Conservation (phyloP, 495 filamentous ascomycete species). For the Penicillium waksmanii region DNA sequence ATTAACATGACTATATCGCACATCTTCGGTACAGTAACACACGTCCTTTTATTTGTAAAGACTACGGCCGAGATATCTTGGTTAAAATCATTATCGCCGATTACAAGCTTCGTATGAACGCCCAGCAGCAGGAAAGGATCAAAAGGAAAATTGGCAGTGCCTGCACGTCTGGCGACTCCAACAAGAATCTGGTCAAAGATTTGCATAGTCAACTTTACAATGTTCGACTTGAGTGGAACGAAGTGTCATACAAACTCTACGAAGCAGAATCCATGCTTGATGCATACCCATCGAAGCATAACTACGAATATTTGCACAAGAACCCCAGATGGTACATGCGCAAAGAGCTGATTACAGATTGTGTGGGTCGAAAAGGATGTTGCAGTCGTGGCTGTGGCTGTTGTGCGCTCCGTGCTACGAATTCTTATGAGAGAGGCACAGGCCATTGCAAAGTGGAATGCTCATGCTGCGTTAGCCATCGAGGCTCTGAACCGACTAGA, state of each 20-base stretch:
- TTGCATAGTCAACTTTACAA: neutral
- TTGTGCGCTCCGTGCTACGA: neutral
- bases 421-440: neutral
- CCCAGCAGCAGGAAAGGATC: neutral
- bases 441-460: slow-evolving; percentile 9
- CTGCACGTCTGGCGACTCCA: neutral
- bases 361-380: neutral
- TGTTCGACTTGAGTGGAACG: neutral
- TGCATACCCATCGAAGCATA: neutral
- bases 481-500: neutral
- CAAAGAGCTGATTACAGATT: slow-evolving; percentile 7
- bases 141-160: neutral
- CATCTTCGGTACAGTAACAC: no score
- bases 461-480: neutral
- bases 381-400: slow-evolving; percentile 9
- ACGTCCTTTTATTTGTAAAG: no score
- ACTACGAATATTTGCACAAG: neutral
- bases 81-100: neutral
- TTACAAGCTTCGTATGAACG: neutral
- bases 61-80: neutral
- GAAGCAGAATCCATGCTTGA: neutral
- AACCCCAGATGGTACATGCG: slow-evolving; percentile 6
- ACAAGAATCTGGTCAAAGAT: neutral
- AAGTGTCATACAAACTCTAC: neutral
- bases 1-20: no score